phyloP scores from a whole-genome alignment of 2,329 filamentous ascomycete genomes.

The Trichophyton simii region DNA sequence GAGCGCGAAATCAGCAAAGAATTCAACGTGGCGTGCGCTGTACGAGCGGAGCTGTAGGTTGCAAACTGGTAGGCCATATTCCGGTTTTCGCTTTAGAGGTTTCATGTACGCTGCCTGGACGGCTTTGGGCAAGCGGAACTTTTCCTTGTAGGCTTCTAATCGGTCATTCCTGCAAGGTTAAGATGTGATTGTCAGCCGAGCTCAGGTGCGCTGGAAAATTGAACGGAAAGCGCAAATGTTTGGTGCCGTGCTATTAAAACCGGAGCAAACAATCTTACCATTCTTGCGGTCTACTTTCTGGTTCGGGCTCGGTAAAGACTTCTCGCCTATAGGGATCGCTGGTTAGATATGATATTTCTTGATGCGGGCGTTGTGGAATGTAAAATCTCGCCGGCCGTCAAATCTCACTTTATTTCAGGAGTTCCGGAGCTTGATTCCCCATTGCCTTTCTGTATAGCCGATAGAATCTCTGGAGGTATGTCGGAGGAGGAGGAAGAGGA shows the following conservation, averaged over 20 bases:
- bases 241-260: background rate
- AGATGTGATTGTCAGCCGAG: background rate
- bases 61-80: conserved; percentile 70
- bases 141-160: conserved; percentile 22
- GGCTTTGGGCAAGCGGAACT: conserved; percentile 56
- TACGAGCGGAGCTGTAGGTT: conserved; percentile 90
- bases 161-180: conserved; percentile 25
- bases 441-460: background rate
- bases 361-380: background rate
- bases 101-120: conserved; percentile 78
- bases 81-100: conserved; percentile 61
- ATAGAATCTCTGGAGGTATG: background rate
- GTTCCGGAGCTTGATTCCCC: background rate
- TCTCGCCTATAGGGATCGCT: background rate
- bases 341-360: background rate
- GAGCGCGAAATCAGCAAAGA: conserved; percentile 88
- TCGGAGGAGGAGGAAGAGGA: background rate
- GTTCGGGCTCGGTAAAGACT: background rate
- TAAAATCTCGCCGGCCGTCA: too few species aligned
- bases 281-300: background rate
- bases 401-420: background rate
- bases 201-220: background rate
- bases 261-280: background rate
- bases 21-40: conserved; percentile 77
- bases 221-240: background rate